Base-by-base conservation (phyloP, 78 protist genomes). In the Mastigamoeba balamuthi region DNA sequence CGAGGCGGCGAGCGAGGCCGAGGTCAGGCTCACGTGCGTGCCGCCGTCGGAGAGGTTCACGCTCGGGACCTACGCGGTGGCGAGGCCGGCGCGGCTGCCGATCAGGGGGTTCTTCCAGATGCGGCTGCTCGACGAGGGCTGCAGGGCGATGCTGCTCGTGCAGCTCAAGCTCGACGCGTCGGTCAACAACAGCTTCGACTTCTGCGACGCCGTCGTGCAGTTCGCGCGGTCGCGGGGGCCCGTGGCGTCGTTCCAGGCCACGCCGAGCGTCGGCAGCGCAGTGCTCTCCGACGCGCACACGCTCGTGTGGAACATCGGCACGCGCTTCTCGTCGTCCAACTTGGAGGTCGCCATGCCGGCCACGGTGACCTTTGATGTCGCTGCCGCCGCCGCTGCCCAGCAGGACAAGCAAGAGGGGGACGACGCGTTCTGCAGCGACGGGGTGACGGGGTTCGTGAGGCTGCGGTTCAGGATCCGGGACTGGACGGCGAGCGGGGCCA, bases 271-370 rank as follows among this genome's bases (percentile, higher is more conserved):
- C n/a, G 85, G 85, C 6, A 41, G 66, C 0, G n/a, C n/a, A n/a
- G n/a, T n/a, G n/a, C n/a, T n/a, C n/a, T n/a, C n/a, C n/a, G n/a
- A n/a, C n/a, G 43, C 72, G 0, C 67, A 48, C 40, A 7, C 85
- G 2, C 7, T 81, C 6, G 37, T 81, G 27, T 81, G 85, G 85
- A 81, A 73, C 37, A 64, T 81, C 17, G 85, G 85, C 9, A 73
- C 41, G 30, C 72, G 68, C 39, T 80, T 80, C 44, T 72, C 85
- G 29, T 78, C 80, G 29, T 27, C 74, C 3, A 72, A 65, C 40
- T 65, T 80, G 6, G 85, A 80, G 8, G 85, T 80, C 10, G 85
- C 85, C 1, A 29, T 80, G n/a, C 85, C 85, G 1, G 77, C 77
- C 9, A 79, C 72, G 48, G 68, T 80, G 7, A 27, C 53, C 1